phyloP scores from a whole-genome alignment of 2,329 filamentous ascomycete species.

The Fusarium udum region DNA sequence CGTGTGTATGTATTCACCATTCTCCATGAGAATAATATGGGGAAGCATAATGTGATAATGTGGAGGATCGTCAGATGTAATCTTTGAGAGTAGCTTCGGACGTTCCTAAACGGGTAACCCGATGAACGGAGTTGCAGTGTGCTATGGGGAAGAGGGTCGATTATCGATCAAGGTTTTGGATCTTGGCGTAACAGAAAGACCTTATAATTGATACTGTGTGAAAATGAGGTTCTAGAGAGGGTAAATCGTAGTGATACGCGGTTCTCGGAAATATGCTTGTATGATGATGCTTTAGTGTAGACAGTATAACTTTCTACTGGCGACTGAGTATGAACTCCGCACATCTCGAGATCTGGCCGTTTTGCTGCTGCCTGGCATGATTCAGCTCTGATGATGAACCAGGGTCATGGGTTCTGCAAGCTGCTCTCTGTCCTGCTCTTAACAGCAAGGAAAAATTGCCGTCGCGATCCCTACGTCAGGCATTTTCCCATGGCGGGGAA shows the following conservation, averaged over 20 bases:
- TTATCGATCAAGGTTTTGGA: neutral
- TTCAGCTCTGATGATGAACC: neutral
- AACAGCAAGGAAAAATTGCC: neutral
- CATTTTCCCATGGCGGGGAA: neutral
- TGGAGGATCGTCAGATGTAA: constrained; percentile 21
- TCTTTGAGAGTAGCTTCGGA: constrained; percentile 11
- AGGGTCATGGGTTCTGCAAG: neutral
- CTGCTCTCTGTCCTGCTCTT: neutral
- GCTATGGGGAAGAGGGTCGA: constrained; percentile 6
- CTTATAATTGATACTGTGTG: neutral
- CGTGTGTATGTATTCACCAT: neutral
- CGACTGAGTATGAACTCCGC: neutral
- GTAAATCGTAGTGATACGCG: neutral
- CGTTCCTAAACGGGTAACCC: constrained; percentile 34
- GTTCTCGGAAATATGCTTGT: neutral
- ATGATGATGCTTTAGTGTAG: neutral
- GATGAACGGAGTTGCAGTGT: neutral
- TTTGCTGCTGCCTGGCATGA: constrained; percentile 34
- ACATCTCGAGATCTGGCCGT: neutral
- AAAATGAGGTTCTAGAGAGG: neutral
- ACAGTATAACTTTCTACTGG: neutral
- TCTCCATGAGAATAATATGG: neutral
- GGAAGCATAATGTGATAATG: constrained; percentile 2
- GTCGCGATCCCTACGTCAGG: neutral
- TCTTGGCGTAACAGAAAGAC: neutral